A percentile compares a stretch with the other conserved stretches of the same genome.
phyloP scores from a whole-genome alignment of 805 yeast genomes.

The Sungouiozyma ichnusensis region DNA sequence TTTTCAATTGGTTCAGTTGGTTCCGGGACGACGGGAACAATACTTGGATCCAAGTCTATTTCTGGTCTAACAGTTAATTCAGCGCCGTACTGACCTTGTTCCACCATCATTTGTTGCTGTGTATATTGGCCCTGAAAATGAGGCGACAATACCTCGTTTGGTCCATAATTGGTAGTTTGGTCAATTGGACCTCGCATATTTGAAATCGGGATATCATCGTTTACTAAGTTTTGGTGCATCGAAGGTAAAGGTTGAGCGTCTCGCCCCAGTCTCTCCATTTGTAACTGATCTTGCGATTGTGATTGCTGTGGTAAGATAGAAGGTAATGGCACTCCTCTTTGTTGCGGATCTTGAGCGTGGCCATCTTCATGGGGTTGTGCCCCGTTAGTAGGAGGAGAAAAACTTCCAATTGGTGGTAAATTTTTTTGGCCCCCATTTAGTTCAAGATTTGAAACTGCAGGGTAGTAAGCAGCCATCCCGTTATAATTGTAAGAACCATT shows the following conservation, averaged over 20 bases:
- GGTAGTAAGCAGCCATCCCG: conserved; percentile 3
- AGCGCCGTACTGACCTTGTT: conserved; percentile 6
- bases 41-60: conserved; percentile 45
- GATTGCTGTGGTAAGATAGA: conserved; percentile 17
- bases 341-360: conserved; percentile 8
- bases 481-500: conserved; percentile 1
- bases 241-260: conserved; percentile 11
- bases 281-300: conserved; percentile 1
- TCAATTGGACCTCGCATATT: conserved; percentile 13
- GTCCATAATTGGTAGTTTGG: conserved; percentile 7
- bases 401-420: conserved; percentile 30
- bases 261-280: conserved; percentile 8
- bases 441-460: conserved; percentile 1
- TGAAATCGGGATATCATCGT: conserved; percentile 28
- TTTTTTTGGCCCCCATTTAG: conserved; percentile 14
- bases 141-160: conserved; percentile 3
- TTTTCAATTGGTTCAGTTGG: conserved; percentile 54
- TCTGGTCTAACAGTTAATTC: conserved; percentile 30
- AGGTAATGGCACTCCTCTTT: conserved; percentile 17
- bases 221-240: conserved; percentile 2
- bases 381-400: conserved; percentile 30
- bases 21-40: conserved; percentile 79
- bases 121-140: conserved; percentile 13
- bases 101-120: conserved; percentile 11
- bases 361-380: conserved; percentile 5